These are phyloP conservation scores for Vigna mungo DNA, from an alignment of 306 rosid species.

Conservation along the genomic window DNA sequence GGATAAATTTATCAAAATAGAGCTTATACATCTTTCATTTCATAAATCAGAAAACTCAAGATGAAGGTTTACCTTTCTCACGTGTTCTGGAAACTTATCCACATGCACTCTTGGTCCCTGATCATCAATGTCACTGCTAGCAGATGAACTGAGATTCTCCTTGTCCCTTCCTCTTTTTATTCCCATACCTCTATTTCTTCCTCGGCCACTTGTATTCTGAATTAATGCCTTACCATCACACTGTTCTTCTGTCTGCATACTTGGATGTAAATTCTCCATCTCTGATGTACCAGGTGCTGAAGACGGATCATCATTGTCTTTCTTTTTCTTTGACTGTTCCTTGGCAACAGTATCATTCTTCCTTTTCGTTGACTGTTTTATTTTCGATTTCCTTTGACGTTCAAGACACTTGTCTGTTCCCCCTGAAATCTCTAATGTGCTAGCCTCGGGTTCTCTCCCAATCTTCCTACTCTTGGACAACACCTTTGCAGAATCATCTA, in stretches of 20 bases:
- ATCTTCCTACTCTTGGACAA: slow-evolving; percentile 47
- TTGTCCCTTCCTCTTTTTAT: slow-evolving; percentile 57
- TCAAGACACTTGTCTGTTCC: slow-evolving; percentile 48
- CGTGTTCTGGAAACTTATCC: slow-evolving; percentile 48
- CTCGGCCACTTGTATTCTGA: slow-evolving; percentile 51
- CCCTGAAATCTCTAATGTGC: slow-evolving; percentile 48
- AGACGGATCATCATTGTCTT: slow-evolving; percentile 30
- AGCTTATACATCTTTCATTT: slow-evolving; percentile 2
- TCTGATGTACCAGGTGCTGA: slow-evolving; percentile 43
- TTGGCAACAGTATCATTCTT: slow-evolving; percentile 47
- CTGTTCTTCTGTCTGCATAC: slow-evolving; percentile 40
- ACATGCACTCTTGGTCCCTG: slow-evolving; percentile 48
- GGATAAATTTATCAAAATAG: background rate
- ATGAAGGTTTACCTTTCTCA: slow-evolving; percentile 70
- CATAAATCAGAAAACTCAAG: slow-evolving; percentile 28
- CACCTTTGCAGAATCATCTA: slow-evolving; percentile 52
- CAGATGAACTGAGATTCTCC: slow-evolving; percentile 52
- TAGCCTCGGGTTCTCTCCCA: slow-evolving; percentile 48
- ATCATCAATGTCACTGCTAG: slow-evolving; percentile 51
- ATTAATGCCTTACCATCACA: slow-evolving; percentile 45
- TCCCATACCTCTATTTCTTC: slow-evolving; percentile 49
- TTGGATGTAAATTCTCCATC: slow-evolving; percentile 43
- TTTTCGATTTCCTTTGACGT: slow-evolving; percentile 46
- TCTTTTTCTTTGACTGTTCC: slow-evolving; percentile 46
- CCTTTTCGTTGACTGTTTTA: slow-evolving; percentile 64